A percentile compares a stretch with the other conserved stretches of the same genome.
These are phyloP conservation scores for Besnoitia besnoiti DNA, from an alignment of 169 alveolate species.

Conservation along the genomic window DNA sequence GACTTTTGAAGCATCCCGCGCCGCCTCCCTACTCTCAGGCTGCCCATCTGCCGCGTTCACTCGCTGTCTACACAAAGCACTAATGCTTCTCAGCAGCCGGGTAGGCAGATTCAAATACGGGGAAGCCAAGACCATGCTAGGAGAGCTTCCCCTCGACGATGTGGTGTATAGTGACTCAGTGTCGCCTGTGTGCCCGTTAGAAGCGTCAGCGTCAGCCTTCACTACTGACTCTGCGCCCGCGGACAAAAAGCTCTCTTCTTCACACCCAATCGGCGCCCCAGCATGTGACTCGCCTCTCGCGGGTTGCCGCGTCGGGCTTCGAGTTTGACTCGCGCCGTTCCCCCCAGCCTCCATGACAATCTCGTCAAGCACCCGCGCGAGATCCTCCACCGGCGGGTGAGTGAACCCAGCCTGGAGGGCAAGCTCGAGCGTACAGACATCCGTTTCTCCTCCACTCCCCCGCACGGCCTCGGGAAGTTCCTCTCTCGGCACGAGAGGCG, in stretches of 20 bases:
- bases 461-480: not conserved
- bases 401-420: slow-evolving; percentile 57
- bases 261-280: not conserved
- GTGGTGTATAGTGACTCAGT: not conserved
- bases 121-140: slow-evolving; percentile 46
- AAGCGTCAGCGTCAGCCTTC: not conserved
- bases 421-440: slow-evolving; percentile 15
- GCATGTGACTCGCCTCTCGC: not conserved
- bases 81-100: slow-evolving; percentile 3
- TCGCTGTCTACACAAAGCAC: not conserved
- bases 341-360: not conserved
- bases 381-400: slow-evolving; percentile 45
- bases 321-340: not conserved
- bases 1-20: not conserved
- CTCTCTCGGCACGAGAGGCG: not conserved
- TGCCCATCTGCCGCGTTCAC: slow-evolving; percentile 17
- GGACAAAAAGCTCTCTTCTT: not conserved
- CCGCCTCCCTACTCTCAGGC: not conserved
- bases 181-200: not conserved
- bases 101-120: slow-evolving; percentile 40
- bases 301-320: not conserved
- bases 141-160: too few species aligned
- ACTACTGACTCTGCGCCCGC: not conserved
- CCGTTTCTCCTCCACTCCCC: not conserved
- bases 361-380: not conserved